Evolutionary conservation across 805 yeast species (phyloP), one percentile per base, ranked within the genome.

Genomic region (Saccharomycopsis oosterbeekiorum): DNA sequence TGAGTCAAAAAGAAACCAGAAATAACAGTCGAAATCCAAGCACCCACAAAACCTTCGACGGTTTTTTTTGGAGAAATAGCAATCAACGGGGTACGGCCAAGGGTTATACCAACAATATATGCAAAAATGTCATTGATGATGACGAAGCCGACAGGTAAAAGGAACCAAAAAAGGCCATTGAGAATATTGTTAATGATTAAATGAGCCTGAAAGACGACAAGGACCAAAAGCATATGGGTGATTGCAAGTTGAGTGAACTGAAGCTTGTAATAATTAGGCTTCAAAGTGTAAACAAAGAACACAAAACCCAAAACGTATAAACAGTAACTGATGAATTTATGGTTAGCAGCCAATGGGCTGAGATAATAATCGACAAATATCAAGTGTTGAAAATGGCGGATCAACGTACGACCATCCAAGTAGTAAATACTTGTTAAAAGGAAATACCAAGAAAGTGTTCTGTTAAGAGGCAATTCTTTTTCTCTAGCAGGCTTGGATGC

Each of bases 61-160:
- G 99, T 94, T 75, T 94, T 94, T 74, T 94, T 94, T 61, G 99
- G 99, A 12, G 97, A 89, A 65, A 94, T 90, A 58, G 88, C 90
- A 67, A 94, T 89, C 69, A 94, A 82, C 70, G 89, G 97, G 43
- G 97, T 93, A 65, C 80, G 83, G 60, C 99, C 99, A 75, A 94
- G 90, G 1, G 98, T 89, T 66, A 94, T 94, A 55, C 99, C 99
- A 75, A 98, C 94, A 57, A 94, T 78, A 71, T 94, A 94, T 29
- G 99, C 99, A 79, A 90, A 92, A 59, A 93, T 91, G 71, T 94
- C 99, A 72, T 94, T 94, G 60, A 89, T 88, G 67, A 94, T 89
- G 57, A 94, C 99, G 69, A 93, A 78, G 1, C 94, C 86, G 64
- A 89, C 91, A 6, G 99, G 99, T 59, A 94, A 78, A 63, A 94